phyloP scores from a whole-genome alignment of 2,329 filamentous ascomycete species.

The Cadophora sp. region DNA sequence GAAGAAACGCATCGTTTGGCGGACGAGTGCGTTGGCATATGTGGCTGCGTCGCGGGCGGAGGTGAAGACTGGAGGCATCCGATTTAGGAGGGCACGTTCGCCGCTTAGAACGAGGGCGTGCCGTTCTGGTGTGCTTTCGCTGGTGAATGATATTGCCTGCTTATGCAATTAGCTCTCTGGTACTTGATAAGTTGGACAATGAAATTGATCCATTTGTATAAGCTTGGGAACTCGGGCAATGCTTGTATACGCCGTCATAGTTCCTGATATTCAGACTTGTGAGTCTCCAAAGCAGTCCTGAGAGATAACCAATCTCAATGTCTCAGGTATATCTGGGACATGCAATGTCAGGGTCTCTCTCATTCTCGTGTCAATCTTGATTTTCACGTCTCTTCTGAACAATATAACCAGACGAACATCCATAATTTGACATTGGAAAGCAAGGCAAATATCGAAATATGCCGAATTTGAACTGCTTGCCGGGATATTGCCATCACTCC shows the following conservation, averaged over 20 bases:
- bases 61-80: conserved; percentile 27
- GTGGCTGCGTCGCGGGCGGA: conserved; percentile 23
- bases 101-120: conserved; percentile 14
- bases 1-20: conserved; percentile 25
- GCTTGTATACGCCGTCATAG: not conserved
- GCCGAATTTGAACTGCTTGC: too few relatives aligned
- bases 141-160: conserved; percentile 25
- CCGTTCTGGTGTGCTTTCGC: conserved; percentile 12
- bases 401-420: too few relatives aligned
- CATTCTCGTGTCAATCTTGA: not conserved
- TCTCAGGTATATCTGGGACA: not conserved
- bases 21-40: conserved; percentile 23
- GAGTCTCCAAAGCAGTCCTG: not conserved
- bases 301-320: not conserved
- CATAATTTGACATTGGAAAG: too few relatives aligned
- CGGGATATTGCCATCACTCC: not conserved
- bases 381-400: too few relatives aligned
- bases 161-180: too few relatives aligned
- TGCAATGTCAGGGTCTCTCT: not conserved
- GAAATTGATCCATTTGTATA: not conserved
- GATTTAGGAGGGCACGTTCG: conserved; percentile 18
- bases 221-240: not conserved
- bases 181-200: not conserved
- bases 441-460: too few relatives aligned
- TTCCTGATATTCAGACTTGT: not conserved